Conservation (phyloP, 2,329 filamentous ascomycete genomes). For the Diaporthe humulicola region DNA sequence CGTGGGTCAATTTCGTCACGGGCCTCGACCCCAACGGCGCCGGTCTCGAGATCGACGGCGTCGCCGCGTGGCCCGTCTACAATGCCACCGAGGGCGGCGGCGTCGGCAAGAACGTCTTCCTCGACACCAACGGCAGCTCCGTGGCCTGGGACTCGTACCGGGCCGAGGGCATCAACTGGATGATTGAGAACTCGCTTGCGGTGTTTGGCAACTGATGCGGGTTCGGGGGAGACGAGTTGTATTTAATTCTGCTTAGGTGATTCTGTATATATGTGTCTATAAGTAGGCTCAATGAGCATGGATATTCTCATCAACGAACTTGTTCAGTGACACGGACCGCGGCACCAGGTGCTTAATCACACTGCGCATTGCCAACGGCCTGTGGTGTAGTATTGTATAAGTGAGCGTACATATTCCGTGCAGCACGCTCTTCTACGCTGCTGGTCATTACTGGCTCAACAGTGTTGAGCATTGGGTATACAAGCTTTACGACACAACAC, state of each 20-base stretch:
- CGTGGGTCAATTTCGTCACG: conserved; percentile 66
- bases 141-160: conserved; percentile 59
- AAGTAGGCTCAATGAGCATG: conserved; percentile 11
- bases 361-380: background rate
- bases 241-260: background rate
- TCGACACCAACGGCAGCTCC: conserved; percentile 60
- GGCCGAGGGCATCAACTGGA: conserved; percentile 55
- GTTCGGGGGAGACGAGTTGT: background rate
- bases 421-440: background rate
- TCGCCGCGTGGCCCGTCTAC: conserved; percentile 42
- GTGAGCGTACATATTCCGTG: background rate
- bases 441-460: too few relatives aligned
- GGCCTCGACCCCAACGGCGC: conserved; percentile 58
- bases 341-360: background rate
- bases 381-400: too few relatives aligned
- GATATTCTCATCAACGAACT: background rate
- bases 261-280: background rate
- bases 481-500: background rate
- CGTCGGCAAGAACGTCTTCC: conserved; percentile 58
- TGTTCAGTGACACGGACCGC: background rate
- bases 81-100: conserved; percentile 42
- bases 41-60: conserved; percentile 37
- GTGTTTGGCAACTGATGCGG: conserved; percentile 38
- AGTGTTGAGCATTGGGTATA: background rate
- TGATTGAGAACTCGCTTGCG: conserved; percentile 42